Percentiles rank a stretch among this genome's conserved stretches.
phyloP scores from a whole-genome alignment of 257 asterid genomes.

The Nicotiana tomentosiformis region DNA sequence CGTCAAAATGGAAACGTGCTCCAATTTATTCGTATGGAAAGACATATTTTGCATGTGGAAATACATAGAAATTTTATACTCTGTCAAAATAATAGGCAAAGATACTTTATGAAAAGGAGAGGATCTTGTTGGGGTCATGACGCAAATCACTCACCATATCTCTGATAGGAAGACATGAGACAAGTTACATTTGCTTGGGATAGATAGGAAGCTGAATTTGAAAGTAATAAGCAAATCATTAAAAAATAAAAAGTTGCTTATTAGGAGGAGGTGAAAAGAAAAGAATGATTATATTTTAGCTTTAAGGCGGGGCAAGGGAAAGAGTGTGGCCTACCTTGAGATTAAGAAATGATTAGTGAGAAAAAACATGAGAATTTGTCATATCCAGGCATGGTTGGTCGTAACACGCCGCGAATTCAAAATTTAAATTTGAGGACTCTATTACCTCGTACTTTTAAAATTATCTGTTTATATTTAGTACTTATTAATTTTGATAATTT shows the following conservation, averaged over 20 bases:
- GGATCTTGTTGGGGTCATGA: too few relatives aligned
- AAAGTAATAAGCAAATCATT: too few relatives aligned
- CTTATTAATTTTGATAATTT: too few relatives aligned
- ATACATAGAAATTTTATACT: background rate
- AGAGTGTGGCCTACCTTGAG: conserved; percentile 27
- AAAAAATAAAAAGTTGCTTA: background rate
- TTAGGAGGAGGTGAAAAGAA: background rate
- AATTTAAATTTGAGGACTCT: too few relatives aligned
- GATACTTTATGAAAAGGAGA: background rate
- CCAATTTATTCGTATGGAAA: too few relatives aligned
- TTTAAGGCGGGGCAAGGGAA: conserved; percentile 9
- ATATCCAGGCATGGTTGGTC: background rate
- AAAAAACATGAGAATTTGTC: conserved; percentile 19
- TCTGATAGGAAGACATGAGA: background rate
- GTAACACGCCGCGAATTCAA: too few relatives aligned
- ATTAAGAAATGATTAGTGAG: conserved; percentile 26
- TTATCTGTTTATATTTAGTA: too few relatives aligned
- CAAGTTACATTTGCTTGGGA: background rate
- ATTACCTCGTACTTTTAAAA: too few relatives aligned
- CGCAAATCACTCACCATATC: too few relatives aligned
- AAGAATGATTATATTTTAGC: too few relatives aligned
- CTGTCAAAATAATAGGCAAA: background rate
- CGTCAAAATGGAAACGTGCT: too few relatives aligned
- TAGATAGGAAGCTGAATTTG: background rate
- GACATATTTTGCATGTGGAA: background rate